Percentiles rank a stretch among this genome's conserved stretches.
Evolutionary conservation across 768 basidiomycete genomes (phyloP).

Genomic region (Xerocomus spinulosus): DNA sequence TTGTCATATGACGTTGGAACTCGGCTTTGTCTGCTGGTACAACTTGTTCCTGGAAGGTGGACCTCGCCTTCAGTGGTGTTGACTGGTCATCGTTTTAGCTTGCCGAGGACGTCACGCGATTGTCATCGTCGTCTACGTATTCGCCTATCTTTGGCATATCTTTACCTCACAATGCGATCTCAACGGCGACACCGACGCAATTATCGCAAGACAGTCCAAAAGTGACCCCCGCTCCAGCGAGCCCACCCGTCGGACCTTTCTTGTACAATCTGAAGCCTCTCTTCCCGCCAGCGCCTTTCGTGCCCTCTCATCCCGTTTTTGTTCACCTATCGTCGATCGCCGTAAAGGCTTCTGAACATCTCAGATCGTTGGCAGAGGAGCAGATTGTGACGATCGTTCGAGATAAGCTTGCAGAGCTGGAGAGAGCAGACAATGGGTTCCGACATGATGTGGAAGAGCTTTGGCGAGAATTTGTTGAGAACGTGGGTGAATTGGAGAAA

Average conservation of each 20-base stretch:
- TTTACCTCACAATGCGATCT: constrained; percentile 29
- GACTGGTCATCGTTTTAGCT: constrained; percentile 23
- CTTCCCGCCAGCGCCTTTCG: constrained; percentile 73
- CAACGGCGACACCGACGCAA: constrained; percentile 25
- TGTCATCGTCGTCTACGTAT: constrained; percentile 40
- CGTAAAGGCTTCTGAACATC: constrained; percentile 45
- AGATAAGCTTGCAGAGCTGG: constrained; percentile 53
- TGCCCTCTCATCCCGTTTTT: constrained; percentile 71
- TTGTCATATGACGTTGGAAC: constrained; percentile 3
- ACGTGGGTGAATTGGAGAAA: constrained; percentile 41
- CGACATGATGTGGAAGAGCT: constrained; percentile 55
- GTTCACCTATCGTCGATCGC: constrained; percentile 59
- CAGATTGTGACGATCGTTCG: constrained; percentile 50
- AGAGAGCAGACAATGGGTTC: constrained; percentile 49
- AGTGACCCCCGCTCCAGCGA: constrained; percentile 23
- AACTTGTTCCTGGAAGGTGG: constrained; percentile 3
- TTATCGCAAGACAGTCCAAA: constrained; percentile 25
- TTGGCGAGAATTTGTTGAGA: constrained; percentile 57
- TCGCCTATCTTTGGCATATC: constrained; percentile 44
- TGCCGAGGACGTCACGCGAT: constrained; percentile 19
- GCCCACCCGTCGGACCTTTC: constrained; percentile 29
- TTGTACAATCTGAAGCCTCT: constrained; percentile 55
- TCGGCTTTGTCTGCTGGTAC: constrained; percentile 7
- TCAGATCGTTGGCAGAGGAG: constrained; percentile 56
- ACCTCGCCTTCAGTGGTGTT: constrained; percentile 6